Conservation (phyloP, 345 rosid genomes). For the Psidium guajava region DNA sequence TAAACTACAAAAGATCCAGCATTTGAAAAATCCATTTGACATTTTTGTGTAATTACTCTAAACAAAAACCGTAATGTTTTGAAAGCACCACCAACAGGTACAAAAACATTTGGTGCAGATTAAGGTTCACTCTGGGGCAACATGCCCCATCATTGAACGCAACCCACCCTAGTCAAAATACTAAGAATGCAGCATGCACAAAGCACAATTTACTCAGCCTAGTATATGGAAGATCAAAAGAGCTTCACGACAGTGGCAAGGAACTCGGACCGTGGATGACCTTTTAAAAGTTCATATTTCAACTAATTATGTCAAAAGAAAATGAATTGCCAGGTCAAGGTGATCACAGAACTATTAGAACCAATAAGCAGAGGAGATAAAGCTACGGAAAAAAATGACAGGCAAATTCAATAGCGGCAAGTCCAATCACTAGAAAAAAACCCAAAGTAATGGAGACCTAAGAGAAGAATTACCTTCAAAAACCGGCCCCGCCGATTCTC, state of each 20-base stretch:
- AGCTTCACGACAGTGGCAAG: background rate
- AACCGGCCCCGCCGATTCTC: constrained; percentile 94
- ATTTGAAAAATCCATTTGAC: background rate
- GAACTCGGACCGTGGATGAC: background rate
- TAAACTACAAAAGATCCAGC: background rate
- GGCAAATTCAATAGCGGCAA: background rate
- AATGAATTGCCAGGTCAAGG: background rate
- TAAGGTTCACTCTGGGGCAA: background rate
- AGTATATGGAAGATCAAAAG: background rate
- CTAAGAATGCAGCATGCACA: background rate
- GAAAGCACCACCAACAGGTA: background rate
- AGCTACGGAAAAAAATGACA: background rate
- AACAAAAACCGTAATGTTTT: background rate
- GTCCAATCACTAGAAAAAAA: background rate
- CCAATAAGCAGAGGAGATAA: background rate
- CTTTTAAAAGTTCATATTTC: background rate
- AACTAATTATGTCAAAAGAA: background rate
- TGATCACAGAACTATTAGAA: background rate
- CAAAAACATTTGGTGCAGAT: background rate
- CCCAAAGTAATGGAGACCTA: background rate
- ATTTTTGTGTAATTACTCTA: background rate
- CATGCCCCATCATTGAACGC: background rate
- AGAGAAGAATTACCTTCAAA: constrained; percentile 48
- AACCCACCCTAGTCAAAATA: background rate
- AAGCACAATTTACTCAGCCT: background rate